These are phyloP conservation scores for Amanita pseudoporphyria DNA, from an alignment of 768 basidiomycete genomes.

Conservation along the genomic window DNA sequence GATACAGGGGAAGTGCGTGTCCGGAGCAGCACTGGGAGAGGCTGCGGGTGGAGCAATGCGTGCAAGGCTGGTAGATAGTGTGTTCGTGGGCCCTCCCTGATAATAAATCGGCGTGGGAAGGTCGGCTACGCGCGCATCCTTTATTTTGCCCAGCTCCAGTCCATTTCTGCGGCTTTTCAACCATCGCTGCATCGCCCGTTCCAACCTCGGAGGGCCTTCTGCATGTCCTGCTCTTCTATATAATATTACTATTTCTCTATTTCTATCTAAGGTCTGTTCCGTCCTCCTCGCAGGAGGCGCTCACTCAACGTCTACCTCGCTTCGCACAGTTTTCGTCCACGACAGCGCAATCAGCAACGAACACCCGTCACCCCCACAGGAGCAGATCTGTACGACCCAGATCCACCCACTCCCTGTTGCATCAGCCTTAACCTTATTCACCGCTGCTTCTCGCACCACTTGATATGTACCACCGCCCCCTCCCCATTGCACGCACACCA, in stretches of 20 bases:
- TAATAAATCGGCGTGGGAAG: neutral
- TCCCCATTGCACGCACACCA: conserved; percentile 46
- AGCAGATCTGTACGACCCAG: conserved; percentile 11
- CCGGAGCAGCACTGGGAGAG: neutral
- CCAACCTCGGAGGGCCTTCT: neutral
- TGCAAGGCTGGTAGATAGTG: neutral
- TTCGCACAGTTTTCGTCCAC: neutral
- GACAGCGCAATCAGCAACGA: neutral
- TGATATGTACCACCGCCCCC: conserved; percentile 57
- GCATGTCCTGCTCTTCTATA: conserved; percentile 1
- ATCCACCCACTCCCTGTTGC: conserved; percentile 10
- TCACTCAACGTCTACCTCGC: neutral
- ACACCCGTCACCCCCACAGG: neutral
- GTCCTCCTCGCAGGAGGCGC: neutral
- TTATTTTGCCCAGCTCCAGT: neutral
- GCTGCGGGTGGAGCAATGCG: neutral
- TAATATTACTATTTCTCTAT: conserved; percentile 6
- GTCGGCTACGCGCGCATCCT: neutral
- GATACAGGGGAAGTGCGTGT: no score
- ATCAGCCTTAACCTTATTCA: conserved; percentile 10
- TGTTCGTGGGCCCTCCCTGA: no score
- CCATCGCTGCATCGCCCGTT: neutral
- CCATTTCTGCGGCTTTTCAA: neutral
- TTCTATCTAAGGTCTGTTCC: conserved; percentile 3
- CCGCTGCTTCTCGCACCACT: conserved; percentile 12